Evolutionary conservation across 257 asterid genomes (phyloP), one percentile per base, ranked within the genome.

Genomic region (Nyctanthes arbortristis): DNA sequence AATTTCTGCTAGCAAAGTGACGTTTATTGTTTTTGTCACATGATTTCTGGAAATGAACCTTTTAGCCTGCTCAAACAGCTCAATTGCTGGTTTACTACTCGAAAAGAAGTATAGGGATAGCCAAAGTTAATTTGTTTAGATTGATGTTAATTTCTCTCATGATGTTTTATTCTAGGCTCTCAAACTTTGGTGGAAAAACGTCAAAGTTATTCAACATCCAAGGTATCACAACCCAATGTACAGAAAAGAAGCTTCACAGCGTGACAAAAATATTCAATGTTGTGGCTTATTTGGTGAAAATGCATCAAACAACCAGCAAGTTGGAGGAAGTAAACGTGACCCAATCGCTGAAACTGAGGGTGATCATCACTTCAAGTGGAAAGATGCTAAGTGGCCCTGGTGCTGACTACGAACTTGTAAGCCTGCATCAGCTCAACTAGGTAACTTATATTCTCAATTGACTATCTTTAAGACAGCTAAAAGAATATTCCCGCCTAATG

Each of bases 321-420:
- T 37, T 25, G 78, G 69, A 55, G 87, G 76, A 49, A 66, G 36
- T 8, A 29, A 66, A 39, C 52, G 60, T 59, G 67, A 63, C 66
- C 34, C 68, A 45, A 55, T 61, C 33, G 56, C 65, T 55, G 76
- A 73, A 39, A 35, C 69, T 25, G 66, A 24, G 25, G 73, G 61
- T 54, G 12, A 63, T 65, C 97, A 80, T 60, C 54, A 81, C 82
- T 70, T 84, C 75, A 77, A 80, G 27, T 91, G 98, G 98, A 90
- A 80, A 70, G 94, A 93, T 79, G 96, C 96, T 66, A 63, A 80
- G 49, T 93, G 97, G 98, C 96, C 98, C 47, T 93, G 97, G 98
- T 77, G 92, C 87, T 93, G 84, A 86, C 63, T 67, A 54, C 10
- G 30, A 61, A 49, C 49, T 13, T 43, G 69, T 67, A 30, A 64